Evolutionary conservation across 2,329 filamentous ascomycete genomes (phyloP).

Genomic region (Chrysoporthe cubensis): DNA sequence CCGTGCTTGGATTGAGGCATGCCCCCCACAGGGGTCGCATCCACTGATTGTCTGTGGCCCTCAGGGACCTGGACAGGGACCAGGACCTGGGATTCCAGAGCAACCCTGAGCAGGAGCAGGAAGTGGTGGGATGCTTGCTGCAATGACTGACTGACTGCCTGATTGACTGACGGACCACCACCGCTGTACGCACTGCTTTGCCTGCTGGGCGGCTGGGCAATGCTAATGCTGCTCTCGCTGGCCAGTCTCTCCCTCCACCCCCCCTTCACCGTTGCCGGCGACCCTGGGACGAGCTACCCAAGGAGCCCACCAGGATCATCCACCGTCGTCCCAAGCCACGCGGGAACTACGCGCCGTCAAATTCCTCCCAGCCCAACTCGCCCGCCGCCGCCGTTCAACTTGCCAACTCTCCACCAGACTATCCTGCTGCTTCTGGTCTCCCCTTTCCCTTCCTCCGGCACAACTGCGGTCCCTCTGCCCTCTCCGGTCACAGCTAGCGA

Average conservation of each 20-base stretch:
- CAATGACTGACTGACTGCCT: neutral
- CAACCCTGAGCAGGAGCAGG: neutral
- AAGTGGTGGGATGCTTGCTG: neutral
- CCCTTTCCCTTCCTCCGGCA: neutral
- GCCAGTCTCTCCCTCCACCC: neutral
- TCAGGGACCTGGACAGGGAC: slow-evolving; percentile 12
- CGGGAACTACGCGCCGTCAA: slow-evolving; percentile 16
- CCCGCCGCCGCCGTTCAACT: neutral
- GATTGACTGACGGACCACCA: no score
- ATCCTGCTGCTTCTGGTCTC: slow-evolving; percentile 1
- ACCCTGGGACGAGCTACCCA: slow-evolving; percentile 10
- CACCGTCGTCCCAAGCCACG: slow-evolving; percentile 3
- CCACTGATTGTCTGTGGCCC: slow-evolving; percentile 14
- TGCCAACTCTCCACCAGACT: neutral
- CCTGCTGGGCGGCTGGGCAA: neutral
- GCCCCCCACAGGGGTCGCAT: slow-evolving; percentile 11
- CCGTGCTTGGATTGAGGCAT: neutral
- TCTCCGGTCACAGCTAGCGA: neutral
- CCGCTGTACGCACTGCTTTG: no score
- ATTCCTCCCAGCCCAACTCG: slow-evolving; percentile 9
- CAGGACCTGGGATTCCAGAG: neutral
- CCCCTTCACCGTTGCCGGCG: slow-evolving; percentile 18
- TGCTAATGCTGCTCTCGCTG: neutral
- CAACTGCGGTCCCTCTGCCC: neutral
- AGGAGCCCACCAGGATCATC: slow-evolving; percentile 7